Base-by-base conservation (phyloP, 2,329 filamentous ascomycete genomes). In the Ophiostoma ips region DNA sequence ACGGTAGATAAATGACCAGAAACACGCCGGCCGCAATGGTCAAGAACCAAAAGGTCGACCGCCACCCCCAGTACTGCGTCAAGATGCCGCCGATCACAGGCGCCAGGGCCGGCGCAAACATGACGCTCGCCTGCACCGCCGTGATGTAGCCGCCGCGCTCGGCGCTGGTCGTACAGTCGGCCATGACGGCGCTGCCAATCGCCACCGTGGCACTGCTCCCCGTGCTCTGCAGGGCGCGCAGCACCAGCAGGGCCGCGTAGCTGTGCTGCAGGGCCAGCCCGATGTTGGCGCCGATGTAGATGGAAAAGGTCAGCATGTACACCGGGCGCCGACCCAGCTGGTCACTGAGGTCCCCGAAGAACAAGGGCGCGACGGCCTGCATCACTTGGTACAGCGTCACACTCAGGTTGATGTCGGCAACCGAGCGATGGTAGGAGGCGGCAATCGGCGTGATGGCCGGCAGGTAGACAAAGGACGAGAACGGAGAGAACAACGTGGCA, bases 61-160 rank as follows among this genome's bases (percentile, higher is more conserved):
- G 63, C 75, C 75, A 79, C 3, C 72, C 72, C 0, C 73, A 61
- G 49, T 66, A 73, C 50, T 75, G 65, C 9, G 66, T 66, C 21
- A 80, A 59, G 1, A 75, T 55, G 2, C 75, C 76, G 5, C 76
- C 75, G 7, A 79, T 58, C 3, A 77, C 66, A 0, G 77, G 76
- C 0, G 70, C 66, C 31, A 69, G 47, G 1, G 63, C 62, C 7
- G 65, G 63, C 5, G 58, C 65, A 38, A 79, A 58, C 5, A 73
- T 66, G 2, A 64, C 55, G 41, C 64, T 70, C 33, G 63, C 62
- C 51, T 66, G 68, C 47, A 67, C 69, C 54, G 66, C 69, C 19
- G 68, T 72, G 41, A 79, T 69, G 57, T 74, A 75, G 6, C 67
- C 63, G 15, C 76, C 76, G 48, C 79, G 66, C 58, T 83, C 77